phyloP scores from a whole-genome alignment of 2,329 filamentous ascomycete genomes.

The Sclerotinia minor region DNA sequence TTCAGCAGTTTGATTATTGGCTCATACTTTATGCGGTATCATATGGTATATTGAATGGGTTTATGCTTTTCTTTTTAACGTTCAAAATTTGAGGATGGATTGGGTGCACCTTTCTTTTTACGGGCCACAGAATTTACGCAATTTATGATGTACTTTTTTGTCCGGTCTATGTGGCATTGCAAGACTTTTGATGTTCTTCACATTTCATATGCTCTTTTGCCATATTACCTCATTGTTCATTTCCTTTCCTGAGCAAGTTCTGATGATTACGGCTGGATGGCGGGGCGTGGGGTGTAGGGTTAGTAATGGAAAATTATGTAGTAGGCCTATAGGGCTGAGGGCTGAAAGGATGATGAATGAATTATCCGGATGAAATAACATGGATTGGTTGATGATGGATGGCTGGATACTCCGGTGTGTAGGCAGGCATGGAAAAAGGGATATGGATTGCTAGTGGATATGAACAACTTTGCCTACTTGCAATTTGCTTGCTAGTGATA shows the following conservation, averaged over 20 bases:
- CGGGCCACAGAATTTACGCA: constrained; percentile 21
- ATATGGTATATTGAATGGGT: constrained; percentile 17
- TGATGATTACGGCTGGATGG: constrained; percentile 16
- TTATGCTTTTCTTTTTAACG: constrained; percentile 22
- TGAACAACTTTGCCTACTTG: constrained; percentile 6
- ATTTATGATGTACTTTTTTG: constrained; percentile 21
- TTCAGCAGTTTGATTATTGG: constrained; percentile 22
- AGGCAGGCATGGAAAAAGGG: background rate
- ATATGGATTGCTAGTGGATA: background rate
- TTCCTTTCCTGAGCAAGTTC: constrained; percentile 20
- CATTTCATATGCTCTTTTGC: constrained; percentile 9
- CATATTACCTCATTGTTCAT: constrained; percentile 2
- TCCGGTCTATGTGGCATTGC: constrained; percentile 17
- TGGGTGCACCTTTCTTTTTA: constrained; percentile 21
- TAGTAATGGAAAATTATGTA: constrained; percentile 8
- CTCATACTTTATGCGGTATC: constrained; percentile 20
- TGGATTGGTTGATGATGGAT: background rate
- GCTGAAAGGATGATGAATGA: background rate
- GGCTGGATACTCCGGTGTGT: constrained; percentile 20
- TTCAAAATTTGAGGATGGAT: constrained; percentile 20
- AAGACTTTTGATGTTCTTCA: constrained; percentile 12
- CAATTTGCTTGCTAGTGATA: background rate
- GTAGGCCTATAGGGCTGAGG: background rate
- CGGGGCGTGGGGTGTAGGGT: background rate
- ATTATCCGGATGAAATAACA: background rate